Base-by-base conservation (phyloP, 2,329 filamentous ascomycete species). In the Monosporascus sp. region DNA sequence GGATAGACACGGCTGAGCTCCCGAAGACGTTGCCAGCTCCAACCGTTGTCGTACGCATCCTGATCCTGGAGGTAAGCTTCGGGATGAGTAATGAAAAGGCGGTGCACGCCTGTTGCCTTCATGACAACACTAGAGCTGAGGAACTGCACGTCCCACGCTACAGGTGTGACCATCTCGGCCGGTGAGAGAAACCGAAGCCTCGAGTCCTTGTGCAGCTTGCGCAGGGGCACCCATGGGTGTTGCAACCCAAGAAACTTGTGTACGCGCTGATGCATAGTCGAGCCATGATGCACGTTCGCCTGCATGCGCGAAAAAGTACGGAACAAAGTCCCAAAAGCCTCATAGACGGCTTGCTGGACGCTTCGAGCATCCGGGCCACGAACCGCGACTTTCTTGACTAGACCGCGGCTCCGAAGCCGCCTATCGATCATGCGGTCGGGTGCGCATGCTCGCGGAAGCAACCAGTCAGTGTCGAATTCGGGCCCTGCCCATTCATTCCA, bases 21-120 rank as follows among this genome's bases (percentile, higher is more conserved):
- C 37, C 83, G 80, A 9, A 92, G 68, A 46, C 78, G 79, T 59
- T 84, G 83, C 89, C 89, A 93, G 1, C 82, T 84, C 87, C 86
- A 91, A 5, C 77, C 76, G 9, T 72, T 65, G 44, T 79, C 75
- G 38, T 79, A 77, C 5, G 79, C 74, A 35, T 75, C 70, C 15
- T 72, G 67, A 55, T 84, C 80, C 63, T 93, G 89, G 2, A 89
- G 71, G 58, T 93, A 93, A 1, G 86, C 85, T 59, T 88, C 84
- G 3, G 85, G 81, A 54, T 89, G 86, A 1, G 89, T 93, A 53
- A 92, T 77, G 69, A 88, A 93, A 14, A 93, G 77, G 8, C 88
- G 79, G 56, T 84, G 83, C 57, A 75, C 69, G 24, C 80, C 77
- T 9, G 81, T 77, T 31, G 83, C 79, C 62, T 85, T 83, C 88